phyloP scores from a whole-genome alignment of 208 protist genomes.

The Crithidia acanthocephali region DNA sequence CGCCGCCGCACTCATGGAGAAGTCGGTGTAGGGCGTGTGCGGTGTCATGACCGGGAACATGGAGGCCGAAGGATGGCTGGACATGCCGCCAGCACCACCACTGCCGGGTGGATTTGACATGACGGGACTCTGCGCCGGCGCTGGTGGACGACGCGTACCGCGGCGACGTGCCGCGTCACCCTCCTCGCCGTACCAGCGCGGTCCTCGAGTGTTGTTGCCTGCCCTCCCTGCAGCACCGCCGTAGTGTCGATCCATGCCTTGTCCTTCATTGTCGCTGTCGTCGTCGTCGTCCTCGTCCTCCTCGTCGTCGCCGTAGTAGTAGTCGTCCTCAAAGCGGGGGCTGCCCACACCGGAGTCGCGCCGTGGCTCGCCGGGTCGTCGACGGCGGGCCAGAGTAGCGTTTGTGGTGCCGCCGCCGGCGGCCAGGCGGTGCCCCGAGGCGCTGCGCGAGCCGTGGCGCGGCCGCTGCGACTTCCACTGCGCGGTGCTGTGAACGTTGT shows the following conservation, averaged over 20 bases:
- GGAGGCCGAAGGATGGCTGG: not conserved
- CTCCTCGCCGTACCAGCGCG: slow-evolving; percentile 7
- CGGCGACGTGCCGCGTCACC: not conserved
- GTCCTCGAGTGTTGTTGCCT: not conserved
- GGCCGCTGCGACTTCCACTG: slow-evolving; percentile 23
- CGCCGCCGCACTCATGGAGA: slow-evolving; percentile 1
- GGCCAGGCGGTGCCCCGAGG: slow-evolving; percentile 2
- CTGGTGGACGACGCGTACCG: not conserved
- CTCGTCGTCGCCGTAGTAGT: slow-evolving; percentile 2
- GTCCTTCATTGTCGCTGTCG: slow-evolving; percentile 10
- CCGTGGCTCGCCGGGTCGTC: not conserved
- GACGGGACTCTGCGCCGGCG: slow-evolving; percentile 12
- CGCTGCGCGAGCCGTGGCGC: slow-evolving; percentile 5
- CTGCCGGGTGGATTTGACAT: not conserved
- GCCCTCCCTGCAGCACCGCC: not conserved
- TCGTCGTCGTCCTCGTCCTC: slow-evolving; percentile 7
- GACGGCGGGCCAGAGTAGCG: not conserved
- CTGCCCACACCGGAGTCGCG: not conserved
- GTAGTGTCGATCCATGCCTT: slow-evolving; percentile 1
- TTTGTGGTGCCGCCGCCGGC: not conserved
- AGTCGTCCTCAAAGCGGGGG: not conserved
- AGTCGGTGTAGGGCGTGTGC: slow-evolving; percentile 16
- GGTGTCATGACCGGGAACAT: slow-evolving; percentile 4
- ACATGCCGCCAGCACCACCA: not conserved
- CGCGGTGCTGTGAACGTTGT: slow-evolving; percentile 23